Percentiles rank a stretch among this genome's conserved stretches.
Evolutionary conservation across 73 alveolate genomes (phyloP).

Genomic region (Paramecium primaurelia): DNA sequence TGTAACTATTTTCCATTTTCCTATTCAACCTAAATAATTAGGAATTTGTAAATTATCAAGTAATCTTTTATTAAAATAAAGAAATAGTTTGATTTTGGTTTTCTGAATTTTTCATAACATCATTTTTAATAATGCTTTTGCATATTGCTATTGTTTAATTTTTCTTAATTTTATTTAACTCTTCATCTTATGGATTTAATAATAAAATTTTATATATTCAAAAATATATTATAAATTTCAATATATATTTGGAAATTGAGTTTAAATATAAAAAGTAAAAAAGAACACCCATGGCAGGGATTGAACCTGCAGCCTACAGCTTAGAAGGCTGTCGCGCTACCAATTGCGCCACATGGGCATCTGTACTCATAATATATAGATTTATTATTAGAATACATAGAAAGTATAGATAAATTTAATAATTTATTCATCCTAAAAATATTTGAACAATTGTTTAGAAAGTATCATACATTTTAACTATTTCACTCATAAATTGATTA

Average conservation of each 20-base stretch:
- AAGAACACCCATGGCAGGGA: slow-evolving; percentile 57
- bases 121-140: not conserved
- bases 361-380: not conserved
- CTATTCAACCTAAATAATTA: not conserved
- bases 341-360: slow-evolving; percentile 61
- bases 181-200: not conserved
- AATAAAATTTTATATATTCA: not conserved
- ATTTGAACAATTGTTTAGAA: not conserved
- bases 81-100: too few species aligned
- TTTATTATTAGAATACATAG: not conserved
- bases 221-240: not conserved
- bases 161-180: not conserved
- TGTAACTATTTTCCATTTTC: not conserved
- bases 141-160: not conserved
- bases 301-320: slow-evolving; percentile 61
- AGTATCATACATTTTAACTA: slow-evolving; percentile 23
- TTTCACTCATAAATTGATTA: not conserved
- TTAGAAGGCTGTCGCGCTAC: slow-evolving; percentile 62
- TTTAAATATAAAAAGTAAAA: not conserved
- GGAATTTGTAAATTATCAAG: too few species aligned
- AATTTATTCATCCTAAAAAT: not conserved
- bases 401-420: not conserved
- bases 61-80: too few species aligned
- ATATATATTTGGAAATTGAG: not conserved
- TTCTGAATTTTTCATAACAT: not conserved